Evolutionary conservation across 1,284 basidiomycete genomes (phyloP).

Genomic region (Leccinum fuscescens): DNA sequence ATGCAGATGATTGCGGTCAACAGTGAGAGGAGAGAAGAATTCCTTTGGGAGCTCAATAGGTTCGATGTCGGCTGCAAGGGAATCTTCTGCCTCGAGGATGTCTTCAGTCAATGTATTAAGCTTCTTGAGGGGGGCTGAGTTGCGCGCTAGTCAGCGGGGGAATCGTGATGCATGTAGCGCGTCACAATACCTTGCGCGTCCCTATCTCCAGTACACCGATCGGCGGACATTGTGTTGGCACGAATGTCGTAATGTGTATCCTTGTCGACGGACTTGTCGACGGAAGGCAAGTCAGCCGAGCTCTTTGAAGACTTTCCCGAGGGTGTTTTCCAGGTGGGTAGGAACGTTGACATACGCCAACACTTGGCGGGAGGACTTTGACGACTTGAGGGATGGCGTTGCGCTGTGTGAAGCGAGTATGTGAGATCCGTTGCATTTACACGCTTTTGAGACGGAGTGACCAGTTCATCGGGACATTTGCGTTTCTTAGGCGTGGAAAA

Average conservation of each 20-base stretch:
- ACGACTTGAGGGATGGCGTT: constrained; percentile 27
- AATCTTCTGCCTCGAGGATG: constrained; percentile 86
- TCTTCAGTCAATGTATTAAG: constrained; percentile 74
- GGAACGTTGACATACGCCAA: constrained; percentile 63
- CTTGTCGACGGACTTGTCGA: constrained; percentile 47
- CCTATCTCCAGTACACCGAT: constrained; percentile 65
- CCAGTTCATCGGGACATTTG: constrained; percentile 44
- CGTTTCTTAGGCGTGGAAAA: constrained; percentile 51
- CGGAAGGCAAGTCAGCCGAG: constrained; percentile 29
- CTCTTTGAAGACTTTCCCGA: constrained; percentile 31
- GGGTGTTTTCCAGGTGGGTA: constrained; percentile 43
- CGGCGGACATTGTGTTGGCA: constrained; percentile 44
- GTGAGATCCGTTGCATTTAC: constrained; percentile 30
- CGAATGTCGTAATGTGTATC: constrained; percentile 27
- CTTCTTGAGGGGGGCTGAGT: constrained; percentile 69
- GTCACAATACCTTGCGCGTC: constrained; percentile 62
- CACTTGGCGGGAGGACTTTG: constrained; percentile 40
- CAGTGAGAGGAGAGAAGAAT: constrained; percentile 65
- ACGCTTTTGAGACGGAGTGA: constrained; percentile 53
- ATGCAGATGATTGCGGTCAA: constrained; percentile 56
- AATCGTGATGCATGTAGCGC: not conserved
- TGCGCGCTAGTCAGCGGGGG: constrained; percentile 4
- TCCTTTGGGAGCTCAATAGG: constrained; percentile 54
- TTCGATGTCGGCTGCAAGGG: constrained; percentile 64
- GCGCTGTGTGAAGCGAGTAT: constrained; percentile 9